A percentile compares a stretch with the other conserved stretches of the same genome.
These are phyloP conservation scores for Melaleuca quinquenervia DNA, from an alignment of 345 rosid genomes.

Conservation along the genomic window DNA sequence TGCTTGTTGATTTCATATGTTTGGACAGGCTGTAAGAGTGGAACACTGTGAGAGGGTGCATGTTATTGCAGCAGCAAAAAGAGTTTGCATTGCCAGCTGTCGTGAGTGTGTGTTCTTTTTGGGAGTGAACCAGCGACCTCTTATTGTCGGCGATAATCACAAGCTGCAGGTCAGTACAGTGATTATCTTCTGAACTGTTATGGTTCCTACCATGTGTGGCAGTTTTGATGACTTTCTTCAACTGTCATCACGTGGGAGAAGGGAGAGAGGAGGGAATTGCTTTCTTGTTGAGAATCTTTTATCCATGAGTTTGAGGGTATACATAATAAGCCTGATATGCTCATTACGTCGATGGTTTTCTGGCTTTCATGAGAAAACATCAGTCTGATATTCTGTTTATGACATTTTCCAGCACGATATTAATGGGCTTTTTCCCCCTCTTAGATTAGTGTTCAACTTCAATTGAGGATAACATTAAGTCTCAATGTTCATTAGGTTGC, in stretches of 20 bases:
- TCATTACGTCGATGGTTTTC: not conserved
- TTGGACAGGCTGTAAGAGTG: constrained; percentile 71
- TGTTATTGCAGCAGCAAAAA: constrained; percentile 78
- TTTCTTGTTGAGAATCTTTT: not conserved
- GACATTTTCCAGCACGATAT: not conserved
- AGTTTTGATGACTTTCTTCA: not conserved
- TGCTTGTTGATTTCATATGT: not conserved
- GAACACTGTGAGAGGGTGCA: constrained; percentile 99
- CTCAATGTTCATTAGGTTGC: constrained; percentile 46
- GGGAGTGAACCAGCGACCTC: constrained; percentile 99
- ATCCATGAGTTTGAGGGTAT: not conserved
- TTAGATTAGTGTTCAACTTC: not conserved
- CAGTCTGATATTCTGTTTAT: not conserved
- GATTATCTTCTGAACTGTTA: not conserved
- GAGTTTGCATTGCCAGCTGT: constrained; percentile 91
- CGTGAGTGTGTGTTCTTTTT: constrained; percentile 94
- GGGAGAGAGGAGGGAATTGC: not conserved
- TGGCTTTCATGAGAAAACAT: not conserved
- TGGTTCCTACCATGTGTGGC: not conserved
- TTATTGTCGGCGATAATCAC: constrained; percentile 96
- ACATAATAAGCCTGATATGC: not conserved
- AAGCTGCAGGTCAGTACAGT: constrained; percentile 66
- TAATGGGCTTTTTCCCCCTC: not conserved
- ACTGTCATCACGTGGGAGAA: not conserved
- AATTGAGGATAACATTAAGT: not conserved